Evolutionary conservation across 805 yeast species (phyloP).

Genomic region (Ogataea kodamae): DNA sequence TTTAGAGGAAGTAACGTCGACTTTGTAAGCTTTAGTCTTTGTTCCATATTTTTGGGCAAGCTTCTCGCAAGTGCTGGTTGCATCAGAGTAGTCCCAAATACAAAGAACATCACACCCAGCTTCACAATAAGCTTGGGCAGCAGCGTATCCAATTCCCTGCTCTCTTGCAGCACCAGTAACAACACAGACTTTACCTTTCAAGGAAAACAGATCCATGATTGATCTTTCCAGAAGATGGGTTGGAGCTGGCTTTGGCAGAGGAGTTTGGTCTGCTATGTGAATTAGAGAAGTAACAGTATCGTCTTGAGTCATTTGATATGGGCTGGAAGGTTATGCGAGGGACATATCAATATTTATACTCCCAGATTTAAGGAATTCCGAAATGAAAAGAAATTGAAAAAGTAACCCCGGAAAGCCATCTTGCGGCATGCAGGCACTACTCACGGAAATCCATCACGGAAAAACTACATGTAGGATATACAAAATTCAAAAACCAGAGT

Average conservation of each 20-base stretch:
- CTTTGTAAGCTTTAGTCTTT: constrained; percentile 28
- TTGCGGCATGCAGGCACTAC: constrained; percentile 2
- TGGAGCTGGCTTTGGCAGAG: constrained; percentile 30
- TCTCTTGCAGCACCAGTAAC: constrained; percentile 76
- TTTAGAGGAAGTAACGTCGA: constrained; percentile 37
- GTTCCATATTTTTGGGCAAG: constrained; percentile 28
- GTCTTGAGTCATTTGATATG: constrained; percentile 22
- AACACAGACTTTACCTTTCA: constrained; percentile 79
- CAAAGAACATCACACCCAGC: constrained; percentile 80
- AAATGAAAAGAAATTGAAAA: constrained; percentile 2
- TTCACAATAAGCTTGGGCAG: constrained; percentile 79
- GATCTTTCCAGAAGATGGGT: constrained; percentile 17
- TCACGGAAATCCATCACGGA: constrained; percentile 1
- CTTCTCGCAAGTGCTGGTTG: constrained; percentile 19
- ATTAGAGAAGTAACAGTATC: constrained; percentile 24
- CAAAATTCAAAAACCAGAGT: constrained; percentile 7
- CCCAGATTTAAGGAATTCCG: constrained; percentile 9
- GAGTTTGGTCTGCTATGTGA: constrained; percentile 23
- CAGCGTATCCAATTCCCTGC: constrained; percentile 72
- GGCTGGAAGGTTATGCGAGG: neutral
- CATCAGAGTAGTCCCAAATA: constrained; percentile 34
- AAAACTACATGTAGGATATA: neutral
- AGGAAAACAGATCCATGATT: constrained; percentile 57
- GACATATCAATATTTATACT: constrained; percentile 6
- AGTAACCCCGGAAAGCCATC: no score